A percentile compares a stretch with the other conserved stretches of the same genome.
phyloP scores from a whole-genome alignment of 176 grass and related monocot genomes.

The Zoysia pacifica region DNA sequence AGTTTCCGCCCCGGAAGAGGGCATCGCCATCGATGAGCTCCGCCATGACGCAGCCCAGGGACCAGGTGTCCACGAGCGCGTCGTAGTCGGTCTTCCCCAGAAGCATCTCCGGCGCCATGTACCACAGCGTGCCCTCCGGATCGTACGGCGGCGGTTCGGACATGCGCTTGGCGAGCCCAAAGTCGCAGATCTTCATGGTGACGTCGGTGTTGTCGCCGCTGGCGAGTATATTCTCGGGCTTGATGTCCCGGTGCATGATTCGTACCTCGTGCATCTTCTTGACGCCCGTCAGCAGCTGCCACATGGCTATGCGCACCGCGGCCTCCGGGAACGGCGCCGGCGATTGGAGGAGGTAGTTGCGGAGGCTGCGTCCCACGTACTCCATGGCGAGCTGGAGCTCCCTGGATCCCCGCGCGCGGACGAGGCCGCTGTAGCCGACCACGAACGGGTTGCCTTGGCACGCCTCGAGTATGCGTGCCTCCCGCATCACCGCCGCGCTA shows the following conservation, averaged over 20 bases:
- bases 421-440: conserved; percentile 19
- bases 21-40: conserved; percentile 28
- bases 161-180: conserved; percentile 24
- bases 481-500: not conserved
- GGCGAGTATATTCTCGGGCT: conserved; percentile 77
- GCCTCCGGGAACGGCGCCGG: not conserved
- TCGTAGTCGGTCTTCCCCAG: conserved; percentile 36
- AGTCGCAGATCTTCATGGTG: conserved; percentile 45
- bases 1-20: not conserved
- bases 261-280: conserved; percentile 19
- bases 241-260: conserved; percentile 91
- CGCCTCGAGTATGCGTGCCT: not conserved
- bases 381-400: conserved; percentile 40
- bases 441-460: conserved; percentile 22
- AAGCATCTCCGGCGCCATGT: conserved; percentile 40
- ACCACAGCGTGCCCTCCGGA: conserved; percentile 16
- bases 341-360: not conserved
- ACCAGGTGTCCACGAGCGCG: conserved; percentile 40
- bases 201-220: not conserved
- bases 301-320: conserved; percentile 23
- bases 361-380: conserved; percentile 14
- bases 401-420: not conserved
- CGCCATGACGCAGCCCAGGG: conserved; percentile 49
- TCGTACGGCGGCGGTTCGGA: conserved; percentile 19
- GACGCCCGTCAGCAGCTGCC: conserved; percentile 36